Conservation (phyloP, 257 asterid genomes). For the Lycium ferocissimum region DNA sequence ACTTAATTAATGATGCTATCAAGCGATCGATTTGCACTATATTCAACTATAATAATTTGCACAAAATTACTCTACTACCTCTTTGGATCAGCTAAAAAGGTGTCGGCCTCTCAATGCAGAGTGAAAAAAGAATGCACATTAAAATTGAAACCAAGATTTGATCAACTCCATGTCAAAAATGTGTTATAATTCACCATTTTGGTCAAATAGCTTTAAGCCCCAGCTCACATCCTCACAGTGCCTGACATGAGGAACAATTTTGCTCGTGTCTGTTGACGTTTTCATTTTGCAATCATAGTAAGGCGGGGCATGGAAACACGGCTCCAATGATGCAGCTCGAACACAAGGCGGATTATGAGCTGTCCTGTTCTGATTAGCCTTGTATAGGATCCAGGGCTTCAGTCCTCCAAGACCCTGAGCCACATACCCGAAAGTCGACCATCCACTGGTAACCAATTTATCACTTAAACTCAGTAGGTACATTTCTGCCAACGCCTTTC, state of each 20-base stretch:
- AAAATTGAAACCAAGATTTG: neutral
- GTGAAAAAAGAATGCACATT: neutral
- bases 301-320: conserved; percentile 73
- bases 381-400: conserved; percentile 72
- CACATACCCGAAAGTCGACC: conserved; percentile 85
- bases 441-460: conserved; percentile 69
- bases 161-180: neutral
- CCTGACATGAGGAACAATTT: conserved; percentile 59
- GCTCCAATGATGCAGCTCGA: conserved; percentile 62
- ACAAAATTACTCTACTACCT: neutral
- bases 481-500: conserved; percentile 74
- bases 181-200: conserved; percentile 27
- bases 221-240: conserved; percentile 74
- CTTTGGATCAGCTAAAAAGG: neutral
- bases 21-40: neutral
- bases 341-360: conserved; percentile 61
- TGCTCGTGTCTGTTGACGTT: conserved; percentile 49
- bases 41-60: neutral
- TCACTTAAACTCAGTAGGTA: conserved; percentile 71
- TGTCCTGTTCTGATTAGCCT: conserved; percentile 48
- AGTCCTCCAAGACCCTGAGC: conserved; percentile 84
- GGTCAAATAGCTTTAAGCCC: conserved; percentile 65
- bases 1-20: neutral
- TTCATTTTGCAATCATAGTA: conserved; percentile 54
- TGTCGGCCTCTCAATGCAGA: neutral